Percentiles rank a stretch among this genome's conserved stretches.
phyloP scores from a whole-genome alignment of 129 eudicot genomes.

The Kitagawia praeruptora region DNA sequence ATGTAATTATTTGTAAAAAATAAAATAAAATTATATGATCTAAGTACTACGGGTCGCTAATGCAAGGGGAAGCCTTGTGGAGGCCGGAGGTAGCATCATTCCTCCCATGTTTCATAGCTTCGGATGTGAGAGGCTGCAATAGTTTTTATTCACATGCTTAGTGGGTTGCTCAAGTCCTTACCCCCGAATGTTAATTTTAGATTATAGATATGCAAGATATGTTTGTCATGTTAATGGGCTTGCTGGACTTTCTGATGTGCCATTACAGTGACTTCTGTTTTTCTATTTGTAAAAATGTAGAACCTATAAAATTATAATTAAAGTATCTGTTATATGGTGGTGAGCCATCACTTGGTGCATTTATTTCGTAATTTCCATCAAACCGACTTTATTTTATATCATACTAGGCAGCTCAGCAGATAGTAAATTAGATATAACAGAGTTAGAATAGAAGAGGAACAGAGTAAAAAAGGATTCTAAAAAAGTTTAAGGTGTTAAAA shows the following conservation, averaged over 20 bases:
- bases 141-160: background rate
- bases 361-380: background rate
- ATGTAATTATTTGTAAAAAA: background rate
- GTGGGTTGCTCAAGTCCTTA: background rate
- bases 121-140: background rate
- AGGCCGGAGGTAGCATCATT: background rate
- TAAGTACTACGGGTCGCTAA: background rate
- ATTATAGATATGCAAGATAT: slow-evolving; percentile 5
- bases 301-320: background rate
- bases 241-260: background rate
- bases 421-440: background rate
- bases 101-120: background rate
- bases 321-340: too few relatives aligned
- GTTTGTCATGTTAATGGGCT: background rate
- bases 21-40: background rate
- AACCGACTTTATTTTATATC: background rate
- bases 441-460: background rate
- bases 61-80: background rate
- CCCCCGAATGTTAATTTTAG: background rate
- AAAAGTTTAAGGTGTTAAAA: background rate
- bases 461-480: background rate
- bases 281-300: background rate
- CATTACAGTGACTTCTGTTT: background rate
- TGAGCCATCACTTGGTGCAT: background rate
- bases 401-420: background rate